Evolutionary conservation across 2,329 filamentous ascomycete genomes (phyloP), one percentile per base, ranked within the genome.

Genomic region (Hypoxylon sp.): DNA sequence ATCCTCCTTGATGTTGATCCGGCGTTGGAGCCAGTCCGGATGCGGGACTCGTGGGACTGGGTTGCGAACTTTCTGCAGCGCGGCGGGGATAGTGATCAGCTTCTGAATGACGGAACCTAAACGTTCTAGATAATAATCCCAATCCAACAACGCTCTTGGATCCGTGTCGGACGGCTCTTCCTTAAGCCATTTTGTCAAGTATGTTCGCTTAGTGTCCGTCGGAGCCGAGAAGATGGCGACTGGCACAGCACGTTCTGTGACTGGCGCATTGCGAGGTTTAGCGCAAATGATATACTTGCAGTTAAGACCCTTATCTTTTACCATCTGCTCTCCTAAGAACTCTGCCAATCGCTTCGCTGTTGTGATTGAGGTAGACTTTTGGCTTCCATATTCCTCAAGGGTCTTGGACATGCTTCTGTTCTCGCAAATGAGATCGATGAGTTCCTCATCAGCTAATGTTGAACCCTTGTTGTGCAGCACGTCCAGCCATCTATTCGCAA

Each of bases 261-360:
- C 94, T 1, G 96, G 95, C 0, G 95, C 93, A 76, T 93, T 93
- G 76, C 90, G 92, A 3, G 96, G 96, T 70, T 88, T 89, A 13
- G 94, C 88, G 57, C 94, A 97, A 76, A 99, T 98, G 79, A 99
- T 98, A 80, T 98, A 99, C 81, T 98, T 98, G 90, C 96, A 99
- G 83, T 99, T 99, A 74, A 99, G 81, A 3, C 96, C 96, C 81
- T 98, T 99, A 81, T 99, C 97, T 78, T 99, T 99, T 75, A 98
- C 91, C 97, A 99, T 99, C 78, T 97, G 94, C 78, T 98, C 95
- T 37, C 96, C 96, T 69, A 99, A 79, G 78, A 99, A 99, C 77
- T 99, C 96, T 37, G 96, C 96, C 46, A 99, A 82, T 70, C 96
- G 94, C 76, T 92, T 96, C 10, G 96, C 96, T 0, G 96, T 99